A percentile compares a stretch with the other conserved stretches of the same genome.
These are phyloP conservation scores for Aspergillus carbonarius DNA, from an alignment of 2,329 filamentous ascomycete genomes.

Conservation along the genomic window DNA sequence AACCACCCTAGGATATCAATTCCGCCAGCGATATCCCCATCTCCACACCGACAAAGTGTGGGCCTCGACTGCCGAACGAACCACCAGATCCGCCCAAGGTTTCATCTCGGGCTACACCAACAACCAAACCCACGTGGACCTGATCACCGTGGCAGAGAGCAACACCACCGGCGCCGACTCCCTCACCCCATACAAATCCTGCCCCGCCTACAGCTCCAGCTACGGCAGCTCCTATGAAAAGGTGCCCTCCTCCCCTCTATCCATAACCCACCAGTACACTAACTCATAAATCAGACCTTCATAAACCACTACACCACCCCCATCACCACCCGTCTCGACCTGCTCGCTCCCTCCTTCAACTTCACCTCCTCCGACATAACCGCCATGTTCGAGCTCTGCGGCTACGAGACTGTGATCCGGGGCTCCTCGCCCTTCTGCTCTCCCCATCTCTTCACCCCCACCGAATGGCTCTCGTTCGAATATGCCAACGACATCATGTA, in stretches of 20 bases:
- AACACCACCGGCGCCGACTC: constrained; percentile 59
- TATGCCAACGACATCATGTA: constrained; percentile 65
- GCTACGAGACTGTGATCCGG: constrained; percentile 64
- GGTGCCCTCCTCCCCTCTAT: constrained; percentile 39
- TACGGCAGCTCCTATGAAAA: constrained; percentile 54
- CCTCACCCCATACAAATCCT: constrained; percentile 65
- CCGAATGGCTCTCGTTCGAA: constrained; percentile 67
- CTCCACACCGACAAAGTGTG: constrained; percentile 58
- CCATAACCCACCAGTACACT: no score
- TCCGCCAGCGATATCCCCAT: constrained; percentile 59
- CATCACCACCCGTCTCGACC: constrained; percentile 58
- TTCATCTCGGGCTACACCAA: constrained; percentile 59
- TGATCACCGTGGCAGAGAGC: constrained; percentile 58
- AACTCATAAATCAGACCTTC: constrained; percentile 14
- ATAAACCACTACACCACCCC: constrained; percentile 55
- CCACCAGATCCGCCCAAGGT: constrained; percentile 57
- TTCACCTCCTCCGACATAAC: constrained; percentile 64
- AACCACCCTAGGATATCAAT: constrained; percentile 57
- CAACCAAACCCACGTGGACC: constrained; percentile 51
- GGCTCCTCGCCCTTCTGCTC: constrained; percentile 63
- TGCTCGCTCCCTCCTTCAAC: constrained; percentile 58
- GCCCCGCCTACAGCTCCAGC: constrained; percentile 61
- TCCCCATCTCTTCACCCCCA: constrained; percentile 57
- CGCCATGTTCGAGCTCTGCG: constrained; percentile 65
- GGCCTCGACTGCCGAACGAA: constrained; percentile 64